Base-by-base conservation (phyloP, 352 stramenopile species). In the Globisporangium perplexum region DNA sequence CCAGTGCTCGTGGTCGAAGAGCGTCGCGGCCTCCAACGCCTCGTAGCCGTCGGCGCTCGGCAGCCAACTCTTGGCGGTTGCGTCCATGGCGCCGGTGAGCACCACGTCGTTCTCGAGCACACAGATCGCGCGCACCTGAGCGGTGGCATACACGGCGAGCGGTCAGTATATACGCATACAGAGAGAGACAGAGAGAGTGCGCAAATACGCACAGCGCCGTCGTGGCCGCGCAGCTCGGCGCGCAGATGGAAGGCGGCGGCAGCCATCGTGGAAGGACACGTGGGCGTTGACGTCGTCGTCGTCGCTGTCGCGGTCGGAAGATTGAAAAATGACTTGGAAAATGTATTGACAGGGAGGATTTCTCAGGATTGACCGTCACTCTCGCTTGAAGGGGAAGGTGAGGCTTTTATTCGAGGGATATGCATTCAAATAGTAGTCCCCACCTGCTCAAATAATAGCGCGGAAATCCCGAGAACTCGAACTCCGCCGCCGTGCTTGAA, bases 1-100 rank as follows among this genome's bases (percentile, higher is more conserved):
- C 83, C 83, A 94, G 66, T 94, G 83, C 52, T 90, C 79, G 52
- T 94, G 83, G 47, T 77, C 82, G 53, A 79, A 92, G 39, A 89
- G 69, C 22, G 68, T 72, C 23, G 77, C 73, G 31, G 66, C 76
- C 18, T 85, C 71, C 22, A 92, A 53, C 14, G 67, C 44, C 7
- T 69, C 53, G 55, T 79, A 89, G 28, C 33, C 60, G 28, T 68
- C 47, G 11, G 50, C 56, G 26, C 30, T 59, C 30, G 53, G 64
- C 18, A 75, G 57, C 81, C 81, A 94, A 44, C 71, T 53, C 3
- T 71, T 62, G 17, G 72, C 78, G 4, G 68, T 65, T 20, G 81
- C 85, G 65, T 94, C 83, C 81, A 94, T 94, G 6, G 75, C 74
- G 44, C 83, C 83, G 7, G 81, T 92, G 48, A 90, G 42, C 20